phyloP scores from a whole-genome alignment of 305 asterid species.

The Solanum hybrid region DNA sequence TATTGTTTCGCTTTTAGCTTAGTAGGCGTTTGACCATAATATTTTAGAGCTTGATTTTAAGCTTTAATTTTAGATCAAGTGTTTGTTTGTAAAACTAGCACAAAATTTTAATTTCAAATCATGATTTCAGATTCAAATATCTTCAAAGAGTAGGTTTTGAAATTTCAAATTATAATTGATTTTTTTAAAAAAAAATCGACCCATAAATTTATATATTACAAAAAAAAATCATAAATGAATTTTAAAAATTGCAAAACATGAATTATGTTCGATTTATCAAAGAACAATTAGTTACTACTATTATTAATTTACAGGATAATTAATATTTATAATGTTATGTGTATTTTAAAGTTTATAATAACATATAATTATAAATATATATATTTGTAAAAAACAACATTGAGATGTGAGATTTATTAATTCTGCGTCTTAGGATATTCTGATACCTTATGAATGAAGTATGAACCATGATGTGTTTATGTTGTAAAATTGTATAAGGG shows the following conservation, averaged over 20 bases:
- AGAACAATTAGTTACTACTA: background rate
- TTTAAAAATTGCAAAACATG: background rate
- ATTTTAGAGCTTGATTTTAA: too few relatives aligned
- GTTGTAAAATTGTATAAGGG: too few relatives aligned
- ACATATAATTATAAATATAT: background rate
- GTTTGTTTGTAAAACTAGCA: background rate
- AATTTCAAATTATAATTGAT: too few relatives aligned
- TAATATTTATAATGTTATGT: background rate
- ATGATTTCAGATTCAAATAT: background rate
- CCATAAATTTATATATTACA: too few relatives aligned
- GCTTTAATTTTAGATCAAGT: background rate
- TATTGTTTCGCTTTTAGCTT: too few relatives aligned
- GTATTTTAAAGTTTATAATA: background rate
- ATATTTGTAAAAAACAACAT: too few relatives aligned
- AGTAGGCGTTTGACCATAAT: background rate
- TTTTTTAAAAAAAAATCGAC: too few relatives aligned
- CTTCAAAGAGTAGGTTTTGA: background rate
- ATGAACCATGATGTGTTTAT: background rate
- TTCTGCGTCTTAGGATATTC: background rate
- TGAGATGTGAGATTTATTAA: too few relatives aligned
- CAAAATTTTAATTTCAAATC: too few relatives aligned
- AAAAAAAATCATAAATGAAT: too few relatives aligned
- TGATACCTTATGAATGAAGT: background rate
- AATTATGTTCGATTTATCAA: too few relatives aligned
- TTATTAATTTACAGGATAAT: background rate